Evolutionary conservation across 2,329 filamentous ascomycete genomes (phyloP), one percentile per base, ranked within the genome.

Genomic region (Penicillium thymicola): DNA sequence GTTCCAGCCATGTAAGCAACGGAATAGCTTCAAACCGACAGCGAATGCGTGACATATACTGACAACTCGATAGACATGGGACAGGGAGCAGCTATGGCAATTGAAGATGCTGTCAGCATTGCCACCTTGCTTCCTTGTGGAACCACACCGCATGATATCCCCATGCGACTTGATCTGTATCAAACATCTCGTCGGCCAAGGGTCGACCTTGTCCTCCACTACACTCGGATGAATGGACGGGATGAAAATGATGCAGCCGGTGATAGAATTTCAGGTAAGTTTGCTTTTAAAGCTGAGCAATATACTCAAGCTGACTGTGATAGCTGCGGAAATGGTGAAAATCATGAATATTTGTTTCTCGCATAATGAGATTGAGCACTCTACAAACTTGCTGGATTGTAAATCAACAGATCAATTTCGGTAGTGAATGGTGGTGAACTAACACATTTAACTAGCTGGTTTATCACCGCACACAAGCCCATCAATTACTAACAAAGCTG

Each of bases 1-100:
- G 0, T 88, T 89, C 60, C 76, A 85, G 0, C 86, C 85, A 44
- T 67, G 67, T 69, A 50, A 50, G 57, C 11, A 14, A 21, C 37
- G 14, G 11, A 13, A 11, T 30, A 14, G 14, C 48, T 49, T 13
- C 1, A 21, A 3, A 14, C 10, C 1, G 9, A 23, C 8, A 13
- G 30, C 14, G 5, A 16, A 4, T 25, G 8, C 38, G 4, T 5
- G 11, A 45, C 11, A 43, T 18, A 34, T 16, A 51, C 38, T 52
- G 38, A 56, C 41, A 42, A 18, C 28, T 37, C 10, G 21, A 13
- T 43, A 67, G 66, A 66, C 34, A 65, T 70, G 60, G 69, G 69
- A 3, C 68, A 73, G 45, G 70, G 69, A 36, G 70, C 64, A 5
- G 65, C 65, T 2, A 71, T 70, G 69, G 70, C 69, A 6, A 66